Base-by-base conservation (phyloP, 2,329 filamentous ascomycete species). In the Meredithiella fracta region DNA sequence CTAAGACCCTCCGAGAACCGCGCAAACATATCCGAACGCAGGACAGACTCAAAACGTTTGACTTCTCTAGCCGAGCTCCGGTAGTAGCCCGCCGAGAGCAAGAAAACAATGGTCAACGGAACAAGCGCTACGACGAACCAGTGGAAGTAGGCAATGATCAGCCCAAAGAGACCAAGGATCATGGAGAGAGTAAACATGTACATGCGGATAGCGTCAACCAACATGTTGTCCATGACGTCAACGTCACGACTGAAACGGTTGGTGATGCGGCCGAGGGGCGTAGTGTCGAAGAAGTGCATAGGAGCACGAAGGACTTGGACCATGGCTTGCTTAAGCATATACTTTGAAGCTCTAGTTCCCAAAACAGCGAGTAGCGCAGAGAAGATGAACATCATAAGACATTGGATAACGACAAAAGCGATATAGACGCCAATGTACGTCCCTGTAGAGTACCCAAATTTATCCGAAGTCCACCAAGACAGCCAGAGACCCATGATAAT, bases 261-360 rank as follows among this genome's bases (percentile, higher is more conserved):
- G 22, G 89, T 95, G 66, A 97, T 96, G 38, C 91, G 84, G 20
- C 92, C 92, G 1, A 97, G 76, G 0, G 92, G 92, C 0, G 92
- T 97, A 0, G 92, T 97, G 64, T 98, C 92, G 70, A 97, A 97
- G 71, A 97, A 97, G 3, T 86, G 85, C 88, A 83, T 82, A n/a
- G 80, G 80, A 2, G 80, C 80, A 25, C 80, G 73, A n/a, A 83
- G 70, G 0, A 92, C 87, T 15, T 86, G 77, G 7, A 75, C 80
- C 63, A 97, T 86, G 5, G 92, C 91, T 37, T 80, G 74, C 29
- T 84, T 79, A 53, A 97, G 77, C 79, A 97, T 88, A 40, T 75
- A 75, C 67, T 85, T 91, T 65, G 86, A 92, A 3, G 90, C 79
- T 20, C 77, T 80, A 1, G 92, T 96, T 49, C 90, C 87, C 55